A percentile compares a stretch with the other conserved stretches of the same genome.
Evolutionary conservation across 2,329 filamentous ascomycete species (phyloP).

Genomic region (Pleoardoris graminearum): DNA sequence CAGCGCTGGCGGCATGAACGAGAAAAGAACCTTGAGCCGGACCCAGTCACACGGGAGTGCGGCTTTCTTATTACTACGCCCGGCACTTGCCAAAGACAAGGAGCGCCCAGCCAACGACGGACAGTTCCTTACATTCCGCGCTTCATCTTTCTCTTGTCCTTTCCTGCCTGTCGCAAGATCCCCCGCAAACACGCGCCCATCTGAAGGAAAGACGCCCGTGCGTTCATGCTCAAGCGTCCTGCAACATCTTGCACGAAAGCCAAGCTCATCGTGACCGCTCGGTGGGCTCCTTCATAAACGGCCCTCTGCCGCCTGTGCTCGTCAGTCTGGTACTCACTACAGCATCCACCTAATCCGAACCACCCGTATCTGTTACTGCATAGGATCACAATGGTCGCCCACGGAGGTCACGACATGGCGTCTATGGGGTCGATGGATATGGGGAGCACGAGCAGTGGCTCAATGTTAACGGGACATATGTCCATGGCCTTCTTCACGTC

Average conservation of each 20-base stretch:
- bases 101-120: constrained; percentile 12
- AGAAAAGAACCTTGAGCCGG: background rate
- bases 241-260: constrained; percentile 15
- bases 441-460: constrained; percentile 24
- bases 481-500: constrained; percentile 67
- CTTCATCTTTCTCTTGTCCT: constrained; percentile 36
- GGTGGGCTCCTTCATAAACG: constrained; percentile 4
- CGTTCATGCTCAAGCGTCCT: constrained; percentile 30
- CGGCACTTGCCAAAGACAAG: background rate
- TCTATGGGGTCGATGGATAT: constrained; percentile 18
- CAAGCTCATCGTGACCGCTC: constrained; percentile 16
- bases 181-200: constrained; percentile 28
- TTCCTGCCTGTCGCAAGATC: constrained; percentile 41
- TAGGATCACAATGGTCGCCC: constrained; percentile 35
- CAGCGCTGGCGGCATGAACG: background rate
- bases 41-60: background rate
- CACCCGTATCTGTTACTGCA: constrained; percentile 4
- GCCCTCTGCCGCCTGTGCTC: constrained; percentile 14
- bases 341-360: constrained; percentile 7
- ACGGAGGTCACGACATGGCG: constrained; percentile 31
- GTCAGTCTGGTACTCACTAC: constrained; percentile 38
- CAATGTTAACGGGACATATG: constrained; percentile 48
- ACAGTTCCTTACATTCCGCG: constrained; percentile 30
- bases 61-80: background rate
- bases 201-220: constrained; percentile 19